Conservation (phyloP, 2,329 filamentous ascomycete genomes). For the Dryadomyces quercivorus region DNA sequence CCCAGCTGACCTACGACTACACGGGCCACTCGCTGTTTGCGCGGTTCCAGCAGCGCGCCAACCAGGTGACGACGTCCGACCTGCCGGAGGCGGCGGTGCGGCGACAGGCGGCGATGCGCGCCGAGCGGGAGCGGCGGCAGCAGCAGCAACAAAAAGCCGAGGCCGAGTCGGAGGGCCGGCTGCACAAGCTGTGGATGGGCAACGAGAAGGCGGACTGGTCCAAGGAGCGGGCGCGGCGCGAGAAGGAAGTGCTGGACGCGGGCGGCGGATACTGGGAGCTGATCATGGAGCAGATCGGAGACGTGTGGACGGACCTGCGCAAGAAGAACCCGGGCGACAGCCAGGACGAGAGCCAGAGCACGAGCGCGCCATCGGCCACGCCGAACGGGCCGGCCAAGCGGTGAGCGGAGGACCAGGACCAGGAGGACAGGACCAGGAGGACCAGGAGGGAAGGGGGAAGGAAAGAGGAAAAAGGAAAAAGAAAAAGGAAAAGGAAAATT, state of each 20-base stretch:
- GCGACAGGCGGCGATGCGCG: constrained; percentile 33
- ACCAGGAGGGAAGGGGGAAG: too few species aligned
- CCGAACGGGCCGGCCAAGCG: too few species aligned
- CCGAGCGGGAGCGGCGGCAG: constrained; percentile 28
- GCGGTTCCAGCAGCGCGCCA: constrained; percentile 33
- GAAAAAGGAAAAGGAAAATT: too few species aligned
- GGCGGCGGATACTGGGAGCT: constrained; percentile 44
- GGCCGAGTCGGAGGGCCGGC: not conserved
- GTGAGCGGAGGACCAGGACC: too few species aligned
- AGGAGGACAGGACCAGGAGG: too few species aligned
- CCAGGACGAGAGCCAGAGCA: not conserved
- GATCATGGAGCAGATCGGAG: constrained; percentile 43
- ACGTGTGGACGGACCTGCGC: constrained; percentile 25
- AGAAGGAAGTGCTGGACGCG: constrained; percentile 37
- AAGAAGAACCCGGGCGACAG: constrained; percentile 11
- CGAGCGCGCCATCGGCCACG: too few species aligned
- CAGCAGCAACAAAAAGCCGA: constrained; percentile 7
- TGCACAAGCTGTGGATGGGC: constrained; percentile 46
- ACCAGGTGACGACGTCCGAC: not conserved
- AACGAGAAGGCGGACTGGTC: constrained; percentile 37
- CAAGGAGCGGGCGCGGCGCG: constrained; percentile 26
- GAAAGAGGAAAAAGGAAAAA: too few species aligned
- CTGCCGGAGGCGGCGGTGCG: constrained; percentile 43
- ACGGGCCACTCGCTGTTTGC: constrained; percentile 39
- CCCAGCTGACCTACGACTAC: constrained; percentile 44